Evolutionary conservation across 2,329 filamentous ascomycete genomes (phyloP).

Genomic region (Leptographium procerum): DNA sequence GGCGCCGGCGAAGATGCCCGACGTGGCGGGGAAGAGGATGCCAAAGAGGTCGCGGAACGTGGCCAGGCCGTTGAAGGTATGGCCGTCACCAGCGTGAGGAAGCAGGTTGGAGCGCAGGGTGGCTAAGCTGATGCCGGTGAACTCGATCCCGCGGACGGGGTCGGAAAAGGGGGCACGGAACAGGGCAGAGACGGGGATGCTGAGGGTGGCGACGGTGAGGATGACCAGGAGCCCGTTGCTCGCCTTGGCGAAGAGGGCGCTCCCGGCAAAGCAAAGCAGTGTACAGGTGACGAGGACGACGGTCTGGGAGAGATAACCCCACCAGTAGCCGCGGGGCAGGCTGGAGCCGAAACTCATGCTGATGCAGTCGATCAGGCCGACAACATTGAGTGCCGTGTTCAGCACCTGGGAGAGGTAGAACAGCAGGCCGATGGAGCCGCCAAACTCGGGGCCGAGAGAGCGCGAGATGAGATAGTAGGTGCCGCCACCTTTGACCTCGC

Average conservation of each 20-base stretch:
- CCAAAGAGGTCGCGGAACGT: constrained; percentile 77
- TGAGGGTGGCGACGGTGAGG: constrained; percentile 61
- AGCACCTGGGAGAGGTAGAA: constrained; percentile 87
- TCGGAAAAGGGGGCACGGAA: constrained; percentile 57
- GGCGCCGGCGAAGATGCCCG: constrained; percentile 57
- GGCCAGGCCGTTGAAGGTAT: constrained; percentile 48
- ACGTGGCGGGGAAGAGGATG: constrained; percentile 67
- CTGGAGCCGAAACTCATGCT: constrained; percentile 59
- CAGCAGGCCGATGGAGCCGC: constrained; percentile 75
- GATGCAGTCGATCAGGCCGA: constrained; percentile 75
- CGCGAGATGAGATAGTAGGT: constrained; percentile 84
- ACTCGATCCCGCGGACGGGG: constrained; percentile 51
- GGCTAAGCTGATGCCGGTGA: constrained; percentile 61
- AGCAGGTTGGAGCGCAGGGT: constrained; percentile 66
- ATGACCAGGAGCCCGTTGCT: constrained; percentile 66
- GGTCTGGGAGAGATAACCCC: constrained; percentile 65
- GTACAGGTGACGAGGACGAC: constrained; percentile 61
- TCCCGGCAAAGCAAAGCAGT: constrained; percentile 65
- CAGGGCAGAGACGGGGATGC: constrained; percentile 70
- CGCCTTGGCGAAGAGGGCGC: constrained; percentile 66
- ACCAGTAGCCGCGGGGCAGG: constrained; percentile 64
- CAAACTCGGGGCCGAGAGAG: constrained; percentile 78
- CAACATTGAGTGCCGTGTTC: constrained; percentile 78
- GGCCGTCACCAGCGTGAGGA: constrained; percentile 51
- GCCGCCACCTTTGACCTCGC: constrained; percentile 76